Base-by-base conservation (phyloP, 2,329 filamentous ascomycete genomes). In the Madurella fahalii region DNA sequence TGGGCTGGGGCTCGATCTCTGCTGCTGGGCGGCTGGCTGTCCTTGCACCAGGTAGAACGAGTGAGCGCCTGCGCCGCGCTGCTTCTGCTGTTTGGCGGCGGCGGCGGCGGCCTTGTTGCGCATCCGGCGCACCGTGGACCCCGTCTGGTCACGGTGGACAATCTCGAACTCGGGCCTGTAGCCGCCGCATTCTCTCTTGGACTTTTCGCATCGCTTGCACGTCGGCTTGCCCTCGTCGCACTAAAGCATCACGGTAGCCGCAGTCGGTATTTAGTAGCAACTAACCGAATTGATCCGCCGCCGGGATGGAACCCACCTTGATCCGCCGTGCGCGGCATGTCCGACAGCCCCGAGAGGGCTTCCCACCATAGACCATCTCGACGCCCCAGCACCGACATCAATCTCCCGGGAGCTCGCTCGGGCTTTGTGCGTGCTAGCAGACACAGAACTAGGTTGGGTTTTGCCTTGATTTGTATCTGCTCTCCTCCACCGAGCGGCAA, bases 171-270 rank as follows among this genome's bases (percentile, higher is more conserved):
- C 60, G 43, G 46, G 53, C 13, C 60, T 47, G 52, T 63, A 63
- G 18, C 61, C 61, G 43, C 50, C 56, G 41, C 61, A 63, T 34
- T 61, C 58, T 16, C 61, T 55, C 51, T 52, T 58, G 11, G 60
- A 62, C 48, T 63, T 63, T 59, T 76, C 74, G 64, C 84, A 87
- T 65, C 86, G 83, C 37, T 78, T 78, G 68, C 84, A 87, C 2
- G 80, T 83, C 13, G 84, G 84, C 59, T 82, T 85, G 39, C 77
- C 80, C 68, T 87, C 84, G 66, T 87, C 84, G 67, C 84, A 87
- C 83, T 37, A 37, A n/a, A n/a, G 34, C 11, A 37, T 37, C 34
- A 37, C 13, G 34, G 13, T 4, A 37, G 34, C 13, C 9, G 9
- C 9, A 15, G 34, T 37, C 34, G 34, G 34, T 37, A 37, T 87